These are phyloP conservation scores for Rhodamnia rubescens DNA, from an alignment of 345 rosid species.

Conservation along the genomic window DNA sequence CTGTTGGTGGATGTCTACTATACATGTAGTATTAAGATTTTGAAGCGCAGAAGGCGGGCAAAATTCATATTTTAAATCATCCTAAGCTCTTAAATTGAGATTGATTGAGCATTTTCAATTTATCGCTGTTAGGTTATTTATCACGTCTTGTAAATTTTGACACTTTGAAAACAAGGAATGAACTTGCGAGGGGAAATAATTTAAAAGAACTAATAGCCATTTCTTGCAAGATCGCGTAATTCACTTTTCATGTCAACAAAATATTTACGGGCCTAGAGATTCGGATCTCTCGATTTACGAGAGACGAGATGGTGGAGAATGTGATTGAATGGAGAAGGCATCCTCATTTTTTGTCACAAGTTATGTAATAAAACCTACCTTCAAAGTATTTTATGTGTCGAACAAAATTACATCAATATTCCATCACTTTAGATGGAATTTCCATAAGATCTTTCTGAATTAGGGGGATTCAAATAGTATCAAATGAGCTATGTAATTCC, in stretches of 20 bases:
- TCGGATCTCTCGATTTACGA: background rate
- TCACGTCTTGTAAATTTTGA: no score
- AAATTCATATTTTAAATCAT: no score
- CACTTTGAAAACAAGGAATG: no score
- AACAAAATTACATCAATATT: background rate
- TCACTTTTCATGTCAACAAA: background rate
- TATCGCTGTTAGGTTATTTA: no score
- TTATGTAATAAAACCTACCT: background rate
- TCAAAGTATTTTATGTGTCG: background rate
- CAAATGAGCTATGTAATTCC: background rate
- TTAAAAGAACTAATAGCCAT: background rate
- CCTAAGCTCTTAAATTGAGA: no score
- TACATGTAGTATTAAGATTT: no score
- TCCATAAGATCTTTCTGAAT: background rate
- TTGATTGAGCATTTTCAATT: no score
- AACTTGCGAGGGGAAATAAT: no score
- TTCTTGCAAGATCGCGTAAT: no score
- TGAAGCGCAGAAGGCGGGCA: no score
- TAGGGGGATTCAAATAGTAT: background rate
- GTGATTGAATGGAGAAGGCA: background rate
- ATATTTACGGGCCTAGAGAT: background rate
- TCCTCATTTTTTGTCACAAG: no score
- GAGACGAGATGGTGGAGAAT: background rate
- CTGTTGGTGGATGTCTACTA: no score
- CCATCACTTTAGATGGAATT: background rate